Conservation (phyloP, 1,284 basidiomycete genomes). For the Sutorius eximius region DNA sequence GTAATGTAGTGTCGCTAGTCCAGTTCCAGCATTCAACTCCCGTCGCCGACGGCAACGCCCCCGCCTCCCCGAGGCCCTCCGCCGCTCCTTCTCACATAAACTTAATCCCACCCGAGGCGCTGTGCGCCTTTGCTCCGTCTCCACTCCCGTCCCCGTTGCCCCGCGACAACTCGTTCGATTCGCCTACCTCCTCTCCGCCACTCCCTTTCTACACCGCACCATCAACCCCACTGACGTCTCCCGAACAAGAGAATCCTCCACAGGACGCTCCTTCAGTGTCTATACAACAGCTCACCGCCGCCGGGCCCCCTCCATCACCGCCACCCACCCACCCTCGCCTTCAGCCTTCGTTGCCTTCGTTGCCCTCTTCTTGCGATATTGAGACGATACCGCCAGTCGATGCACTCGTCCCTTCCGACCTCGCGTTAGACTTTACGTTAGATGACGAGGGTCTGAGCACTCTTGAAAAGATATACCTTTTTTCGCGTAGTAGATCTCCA, state of each 20-base stretch:
- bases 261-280: constrained; percentile 16
- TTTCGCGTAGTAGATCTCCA: constrained; percentile 80
- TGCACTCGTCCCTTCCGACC: constrained; percentile 35
- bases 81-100: constrained; percentile 30
- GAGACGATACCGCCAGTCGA: constrained; percentile 35
- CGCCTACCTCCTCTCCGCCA: constrained; percentile 34
- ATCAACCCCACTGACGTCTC: constrained; percentile 36
- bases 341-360: constrained; percentile 11
- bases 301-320: constrained; percentile 24
- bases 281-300: constrained; percentile 22
- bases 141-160: constrained; percentile 26
- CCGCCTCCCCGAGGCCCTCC: constrained; percentile 17
- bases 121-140: constrained; percentile 27
- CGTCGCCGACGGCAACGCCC: constrained; percentile 15
- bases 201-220: constrained; percentile 38
- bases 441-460: constrained; percentile 78
- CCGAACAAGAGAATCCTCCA: constrained; percentile 34
- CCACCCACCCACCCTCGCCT: constrained; percentile 20
- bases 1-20: constrained; percentile 36
- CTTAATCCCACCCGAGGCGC: constrained; percentile 27
- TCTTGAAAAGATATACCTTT: constrained; percentile 93
- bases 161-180: constrained; percentile 33
- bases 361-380: constrained; percentile 21
- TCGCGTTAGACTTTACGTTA: constrained; percentile 52
- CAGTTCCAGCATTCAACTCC: constrained; percentile 30